Conservation (phyloP, 2,329 filamentous ascomycete species). For the Fusarium abutilonis region DNA sequence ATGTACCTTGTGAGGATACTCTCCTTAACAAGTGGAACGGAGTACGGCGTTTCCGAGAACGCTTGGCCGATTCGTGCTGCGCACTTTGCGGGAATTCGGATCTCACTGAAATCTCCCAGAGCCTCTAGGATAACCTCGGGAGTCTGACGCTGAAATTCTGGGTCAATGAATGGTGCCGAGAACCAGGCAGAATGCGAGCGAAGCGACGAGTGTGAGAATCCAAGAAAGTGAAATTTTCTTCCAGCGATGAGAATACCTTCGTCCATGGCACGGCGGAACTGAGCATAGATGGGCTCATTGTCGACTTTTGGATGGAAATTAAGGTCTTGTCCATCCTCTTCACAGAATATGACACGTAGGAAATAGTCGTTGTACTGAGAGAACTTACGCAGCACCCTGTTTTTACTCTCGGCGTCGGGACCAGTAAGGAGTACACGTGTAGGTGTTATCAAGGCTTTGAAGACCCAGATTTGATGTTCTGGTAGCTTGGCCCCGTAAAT, state of each 20-base stretch:
- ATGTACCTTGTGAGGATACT: conserved; percentile 52
- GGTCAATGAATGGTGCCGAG: conserved; percentile 57
- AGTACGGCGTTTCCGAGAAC: conserved; percentile 78
- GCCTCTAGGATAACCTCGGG: conserved; percentile 56
- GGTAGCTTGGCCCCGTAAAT: conserved; percentile 45
- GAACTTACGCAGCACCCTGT: conserved; percentile 76
- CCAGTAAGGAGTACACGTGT: conserved; percentile 66
- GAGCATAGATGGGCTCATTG: conserved; percentile 61
- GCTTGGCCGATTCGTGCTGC: conserved; percentile 72
- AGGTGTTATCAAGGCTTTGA: conserved; percentile 69
- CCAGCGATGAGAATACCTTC: conserved; percentile 72
- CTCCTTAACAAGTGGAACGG: conserved; percentile 60
- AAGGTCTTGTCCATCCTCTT: conserved; percentile 75
- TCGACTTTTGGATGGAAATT: conserved; percentile 62
- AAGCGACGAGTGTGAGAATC: conserved; percentile 83
- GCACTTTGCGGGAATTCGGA: conserved; percentile 64
- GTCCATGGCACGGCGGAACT: conserved; percentile 69
- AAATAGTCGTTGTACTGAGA: conserved; percentile 69
- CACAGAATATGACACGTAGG: conserved; percentile 75
- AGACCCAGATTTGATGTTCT: conserved; percentile 60
- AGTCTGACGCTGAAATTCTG: conserved; percentile 47
- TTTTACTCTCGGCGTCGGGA: conserved; percentile 73
- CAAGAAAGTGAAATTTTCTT: conserved; percentile 71
- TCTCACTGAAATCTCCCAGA: conserved; percentile 62
- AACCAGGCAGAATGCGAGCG: conserved; percentile 77